Percentiles rank a stretch among this genome's conserved stretches.
These are phyloP conservation scores for Mucor racemosus DNA, from an alignment of 371 early-diverging fungal species.

Conservation along the genomic window DNA sequence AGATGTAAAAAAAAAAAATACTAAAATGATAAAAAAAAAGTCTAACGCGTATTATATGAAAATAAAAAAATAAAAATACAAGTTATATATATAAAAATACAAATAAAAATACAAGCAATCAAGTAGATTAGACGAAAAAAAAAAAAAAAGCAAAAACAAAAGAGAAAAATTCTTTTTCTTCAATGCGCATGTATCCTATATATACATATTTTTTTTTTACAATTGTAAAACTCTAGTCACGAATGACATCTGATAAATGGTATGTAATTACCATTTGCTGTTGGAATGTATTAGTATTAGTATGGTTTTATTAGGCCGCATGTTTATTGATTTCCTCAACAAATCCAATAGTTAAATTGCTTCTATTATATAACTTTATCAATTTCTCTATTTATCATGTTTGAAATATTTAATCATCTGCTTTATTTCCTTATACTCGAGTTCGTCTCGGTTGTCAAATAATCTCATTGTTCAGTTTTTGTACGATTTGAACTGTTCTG, in stretches of 20 bases:
- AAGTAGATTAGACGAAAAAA: not conserved
- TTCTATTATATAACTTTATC: too few relatives aligned
- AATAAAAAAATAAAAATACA: slow-evolving; percentile 3
- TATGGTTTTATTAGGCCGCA: too few relatives aligned
- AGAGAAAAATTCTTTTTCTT: not conserved
- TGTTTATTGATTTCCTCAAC: too few relatives aligned
- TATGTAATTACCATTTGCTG: too few relatives aligned
- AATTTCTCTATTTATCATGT: too few relatives aligned
- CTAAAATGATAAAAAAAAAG: not conserved
- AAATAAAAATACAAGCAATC: slow-evolving; percentile 1
- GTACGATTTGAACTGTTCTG: too few relatives aligned
- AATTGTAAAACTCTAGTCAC: slow-evolving; percentile 6
- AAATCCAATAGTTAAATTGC: too few relatives aligned
- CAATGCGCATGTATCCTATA: not conserved
- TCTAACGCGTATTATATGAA: slow-evolving; percentile 2
- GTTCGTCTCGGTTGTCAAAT: too few relatives aligned
- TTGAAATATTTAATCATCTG: too few relatives aligned
- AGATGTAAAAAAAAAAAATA: not conserved
- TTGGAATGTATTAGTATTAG: too few relatives aligned
- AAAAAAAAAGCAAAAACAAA: not conserved
- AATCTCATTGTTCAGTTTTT: too few relatives aligned
- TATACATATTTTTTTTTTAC: not conserved
- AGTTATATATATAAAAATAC: slow-evolving; percentile 2
- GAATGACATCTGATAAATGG: not conserved
- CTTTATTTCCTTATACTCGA: too few relatives aligned